Conservation (phyloP, 2,329 filamentous ascomycete species). For the Talaromyces sp. region DNA sequence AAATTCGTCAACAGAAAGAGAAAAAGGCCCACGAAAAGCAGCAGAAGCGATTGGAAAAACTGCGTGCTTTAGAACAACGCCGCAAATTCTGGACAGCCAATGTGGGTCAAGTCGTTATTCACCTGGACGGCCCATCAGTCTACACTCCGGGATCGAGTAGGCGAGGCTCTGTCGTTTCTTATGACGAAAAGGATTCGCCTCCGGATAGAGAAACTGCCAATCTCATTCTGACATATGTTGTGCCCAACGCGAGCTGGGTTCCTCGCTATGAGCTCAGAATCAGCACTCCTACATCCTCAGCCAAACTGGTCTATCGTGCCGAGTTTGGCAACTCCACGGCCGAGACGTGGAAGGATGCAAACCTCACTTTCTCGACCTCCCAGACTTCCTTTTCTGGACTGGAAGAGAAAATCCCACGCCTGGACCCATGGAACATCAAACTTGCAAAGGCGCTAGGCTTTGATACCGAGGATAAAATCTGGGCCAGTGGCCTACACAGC, state of each 20-base stretch:
- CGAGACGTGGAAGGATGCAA: conserved; percentile 60
- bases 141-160: conserved; percentile 17
- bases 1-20: conserved; percentile 14
- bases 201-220: conserved; percentile 14
- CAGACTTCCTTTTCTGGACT: conserved; percentile 56
- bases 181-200: conserved; percentile 12
- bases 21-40: conserved; percentile 22
- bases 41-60: conserved; percentile 22
- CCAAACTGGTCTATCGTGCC: conserved; percentile 57
- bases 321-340: conserved; percentile 59
- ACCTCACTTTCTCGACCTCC: conserved; percentile 59
- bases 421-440: conserved; percentile 56
- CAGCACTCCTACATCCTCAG: conserved; percentile 52
- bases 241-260: conserved; percentile 54
- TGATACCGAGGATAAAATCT: conserved; percentile 16
- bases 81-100: conserved; percentile 32
- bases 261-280: conserved; percentile 61
- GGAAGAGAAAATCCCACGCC: conserved; percentile 51
- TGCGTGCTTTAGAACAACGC: conserved; percentile 23
- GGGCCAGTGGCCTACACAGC: conserved; percentile 14
- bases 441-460: conserved; percentile 33
- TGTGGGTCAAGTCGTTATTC: conserved; percentile 32
- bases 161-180: conserved; percentile 21
- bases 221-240: conserved; percentile 57
- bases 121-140: conserved; percentile 29